Percentiles rank a stretch among this genome's conserved stretches.
Conservation (phyloP, 2,329 filamentous ascomycete genomes). For the Mycosphaerelloides madeirae region DNA sequence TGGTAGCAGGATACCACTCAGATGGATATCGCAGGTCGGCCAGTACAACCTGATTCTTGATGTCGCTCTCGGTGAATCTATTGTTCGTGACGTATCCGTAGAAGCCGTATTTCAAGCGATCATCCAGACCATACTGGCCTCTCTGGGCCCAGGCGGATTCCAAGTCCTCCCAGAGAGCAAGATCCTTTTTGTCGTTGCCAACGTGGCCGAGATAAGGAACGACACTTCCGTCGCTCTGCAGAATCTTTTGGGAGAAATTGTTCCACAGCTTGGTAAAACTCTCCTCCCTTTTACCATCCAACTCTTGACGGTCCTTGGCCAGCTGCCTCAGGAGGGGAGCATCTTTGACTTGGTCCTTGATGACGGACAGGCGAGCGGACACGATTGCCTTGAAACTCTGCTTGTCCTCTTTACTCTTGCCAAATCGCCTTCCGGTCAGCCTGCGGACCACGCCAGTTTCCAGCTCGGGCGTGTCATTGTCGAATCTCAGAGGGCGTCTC, state of each 20-base stretch:
- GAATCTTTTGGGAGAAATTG: conserved; percentile 18
- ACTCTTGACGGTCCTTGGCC: conserved; percentile 20
- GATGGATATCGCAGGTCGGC: conserved; percentile 83
- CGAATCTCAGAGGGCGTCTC: background rate
- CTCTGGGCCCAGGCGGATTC: conserved; percentile 9
- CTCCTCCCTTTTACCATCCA: conserved; percentile 20
- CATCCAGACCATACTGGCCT: conserved; percentile 26
- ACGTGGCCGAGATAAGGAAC: background rate
- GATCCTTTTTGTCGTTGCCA: conserved; percentile 1
- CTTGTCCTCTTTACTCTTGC: conserved; percentile 2
- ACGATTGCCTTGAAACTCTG: conserved; percentile 21
- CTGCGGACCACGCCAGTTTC: too few species aligned
- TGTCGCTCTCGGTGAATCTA: conserved; percentile 53
- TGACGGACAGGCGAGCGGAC: conserved; percentile 17
- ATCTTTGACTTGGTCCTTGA: conserved; percentile 28
- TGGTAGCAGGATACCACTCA: conserved; percentile 87
- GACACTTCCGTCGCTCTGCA: conserved; percentile 28
- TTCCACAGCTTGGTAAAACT: conserved; percentile 26
- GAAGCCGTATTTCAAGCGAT: conserved; percentile 59
- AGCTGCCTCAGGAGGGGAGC: conserved; percentile 30
- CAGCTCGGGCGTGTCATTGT: too few species aligned
- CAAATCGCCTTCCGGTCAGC: too few species aligned
- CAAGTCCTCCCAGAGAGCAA: conserved; percentile 17
- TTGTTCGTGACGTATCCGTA: conserved; percentile 59
- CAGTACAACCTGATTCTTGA: conserved; percentile 58